These are phyloP conservation scores for Kondoa malvinella DNA, from an alignment of 768 basidiomycete species.

Conservation along the genomic window DNA sequence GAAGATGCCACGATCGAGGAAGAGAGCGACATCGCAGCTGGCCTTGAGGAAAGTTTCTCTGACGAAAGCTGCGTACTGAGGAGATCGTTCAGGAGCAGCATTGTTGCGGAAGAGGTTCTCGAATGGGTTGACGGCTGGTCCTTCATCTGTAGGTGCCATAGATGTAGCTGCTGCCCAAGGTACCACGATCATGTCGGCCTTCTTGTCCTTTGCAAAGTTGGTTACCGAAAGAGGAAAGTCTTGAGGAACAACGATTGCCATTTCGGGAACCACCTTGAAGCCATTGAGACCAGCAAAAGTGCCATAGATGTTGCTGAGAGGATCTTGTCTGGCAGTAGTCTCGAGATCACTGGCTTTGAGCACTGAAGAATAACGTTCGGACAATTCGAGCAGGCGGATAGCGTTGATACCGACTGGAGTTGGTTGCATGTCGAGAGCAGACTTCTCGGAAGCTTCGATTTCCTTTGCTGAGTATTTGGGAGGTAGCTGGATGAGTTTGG, in stretches of 20 bases:
- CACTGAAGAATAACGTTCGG: conserved; percentile 70
- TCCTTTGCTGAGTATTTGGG: neutral
- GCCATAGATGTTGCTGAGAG: conserved; percentile 53
- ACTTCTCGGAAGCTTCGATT: no score
- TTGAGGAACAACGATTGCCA: conserved; percentile 59
- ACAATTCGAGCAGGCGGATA: conserved; percentile 74
- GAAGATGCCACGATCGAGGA: conserved; percentile 55
- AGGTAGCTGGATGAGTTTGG: conserved; percentile 53
- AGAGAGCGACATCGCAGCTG: conserved; percentile 62
- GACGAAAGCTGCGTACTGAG: conserved; percentile 60
- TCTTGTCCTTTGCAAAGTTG: conserved; percentile 11
- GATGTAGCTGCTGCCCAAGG: conserved; percentile 53
- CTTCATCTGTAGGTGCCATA: conserved; percentile 10
- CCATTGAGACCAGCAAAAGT: conserved; percentile 59
- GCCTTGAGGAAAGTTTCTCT: conserved; percentile 60
- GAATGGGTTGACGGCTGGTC: conserved; percentile 44
- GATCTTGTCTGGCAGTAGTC: conserved; percentile 49
- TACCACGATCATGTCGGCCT: conserved; percentile 46
- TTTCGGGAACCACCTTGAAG: conserved; percentile 48
- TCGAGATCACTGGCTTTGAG: conserved; percentile 54
- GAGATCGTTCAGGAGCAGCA: conserved; percentile 24
- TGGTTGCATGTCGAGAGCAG: neutral
- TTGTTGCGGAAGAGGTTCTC: conserved; percentile 56
- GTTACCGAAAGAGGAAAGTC: conserved; percentile 52
- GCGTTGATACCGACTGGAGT: conserved; percentile 43